Evolutionary conservation across 805 yeast species (phyloP), one percentile per base, ranked within the genome.

Genomic region (Dipodascus albidus): DNA sequence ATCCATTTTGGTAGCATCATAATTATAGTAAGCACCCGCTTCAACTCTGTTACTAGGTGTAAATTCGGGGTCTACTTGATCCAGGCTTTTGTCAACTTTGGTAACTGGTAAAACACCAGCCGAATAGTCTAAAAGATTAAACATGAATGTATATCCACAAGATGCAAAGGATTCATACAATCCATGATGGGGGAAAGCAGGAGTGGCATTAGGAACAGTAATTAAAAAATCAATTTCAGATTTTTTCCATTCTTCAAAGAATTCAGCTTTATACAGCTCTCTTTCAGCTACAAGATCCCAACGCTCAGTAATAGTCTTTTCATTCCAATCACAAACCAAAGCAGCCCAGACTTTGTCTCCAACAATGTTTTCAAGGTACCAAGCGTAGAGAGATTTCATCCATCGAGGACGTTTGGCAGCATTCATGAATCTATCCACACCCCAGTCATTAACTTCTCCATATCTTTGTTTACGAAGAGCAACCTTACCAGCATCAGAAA

Each of bases 101-200:
- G 81, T 73, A 2, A 81, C 80, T 0, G 87, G 88, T 33, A 83
- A 59, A 1, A 75, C 74, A 48, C 80, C 81, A 52, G 77, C 76
- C 11, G 81, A 66, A 60, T 78, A 79, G 61, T 81, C 85, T 20
- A 80, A 62, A 8, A 77, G 70, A 63, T 81, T 81, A 63, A 76
- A 71, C 61, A 73, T 67, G 23, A 78, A 72, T 2, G 87, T 81
- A 65, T 83, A 83, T 3, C 76, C 76, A 54, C 70, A 67, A 14
- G 73, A 66, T 27, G 69, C 62, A 54, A 69, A 65, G n/a, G 69
- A 58, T 48, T 70, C 63, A 52, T 65, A 64, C 20, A 63, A 60
- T 47, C 66, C 70, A 51, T 65, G 54, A 57, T 67, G 69, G 15
- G 74, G 75, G 51, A 71, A 55, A 2, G 76, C 75, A 9, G 75